These are phyloP conservation scores for Amanita polypyramis DNA, from an alignment of 768 basidiomycete species.

Conservation along the genomic window DNA sequence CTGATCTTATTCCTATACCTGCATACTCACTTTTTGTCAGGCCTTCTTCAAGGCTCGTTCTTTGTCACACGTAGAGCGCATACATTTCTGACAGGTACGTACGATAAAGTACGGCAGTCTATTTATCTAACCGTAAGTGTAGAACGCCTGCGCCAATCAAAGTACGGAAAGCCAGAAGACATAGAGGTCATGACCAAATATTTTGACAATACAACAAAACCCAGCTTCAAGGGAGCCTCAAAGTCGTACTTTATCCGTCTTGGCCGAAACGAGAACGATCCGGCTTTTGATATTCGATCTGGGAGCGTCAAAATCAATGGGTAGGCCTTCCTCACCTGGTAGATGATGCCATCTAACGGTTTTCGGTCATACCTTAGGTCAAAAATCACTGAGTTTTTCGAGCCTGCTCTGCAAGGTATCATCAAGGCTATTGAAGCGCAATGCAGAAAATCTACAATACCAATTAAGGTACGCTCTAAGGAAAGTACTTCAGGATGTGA, in stretches of 20 bases:
- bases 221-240: slow-evolving; percentile 20
- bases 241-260: slow-evolving; percentile 38
- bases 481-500: background rate
- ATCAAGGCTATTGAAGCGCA: background rate
- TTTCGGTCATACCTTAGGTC: slow-evolving; percentile 9
- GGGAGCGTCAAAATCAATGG: slow-evolving; percentile 21
- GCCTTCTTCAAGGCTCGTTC: slow-evolving; percentile 3
- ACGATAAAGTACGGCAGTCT: background rate
- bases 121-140: background rate
- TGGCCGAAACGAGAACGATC: slow-evolving; percentile 35
- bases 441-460: background rate
- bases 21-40: background rate
- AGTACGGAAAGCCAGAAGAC: background rate
- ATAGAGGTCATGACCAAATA: background rate
- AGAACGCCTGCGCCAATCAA: background rate
- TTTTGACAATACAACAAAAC: slow-evolving; percentile 34
- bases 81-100: background rate
- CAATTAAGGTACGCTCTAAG: slow-evolving; percentile 6
- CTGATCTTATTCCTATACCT: background rate
- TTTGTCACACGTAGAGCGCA: slow-evolving; percentile 5
- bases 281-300: slow-evolving; percentile 26
- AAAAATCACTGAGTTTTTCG: slow-evolving; percentile 3
- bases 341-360: background rate
- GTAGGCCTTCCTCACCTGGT: background rate
- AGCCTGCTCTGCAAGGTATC: slow-evolving; percentile 3